Evolutionary conservation across 2,329 filamentous ascomycete species (phyloP).

Genomic region (Zymoseptoria ardabiliae): DNA sequence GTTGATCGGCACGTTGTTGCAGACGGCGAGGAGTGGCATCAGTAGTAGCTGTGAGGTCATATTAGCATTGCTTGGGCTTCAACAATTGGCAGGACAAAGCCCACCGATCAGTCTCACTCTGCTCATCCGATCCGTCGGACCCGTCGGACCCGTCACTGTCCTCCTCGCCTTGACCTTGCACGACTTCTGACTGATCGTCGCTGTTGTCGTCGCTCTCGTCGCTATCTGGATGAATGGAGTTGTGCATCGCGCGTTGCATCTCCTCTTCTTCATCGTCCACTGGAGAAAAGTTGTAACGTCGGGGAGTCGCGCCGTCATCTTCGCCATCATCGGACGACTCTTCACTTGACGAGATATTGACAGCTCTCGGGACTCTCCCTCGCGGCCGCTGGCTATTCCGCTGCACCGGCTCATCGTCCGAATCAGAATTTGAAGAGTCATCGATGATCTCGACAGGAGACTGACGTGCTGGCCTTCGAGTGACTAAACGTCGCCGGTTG

Average conservation of each 20-base stretch:
- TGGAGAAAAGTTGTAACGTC: not conserved
- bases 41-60: conserved; percentile 11
- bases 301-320: not conserved
- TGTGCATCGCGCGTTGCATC: not conserved
- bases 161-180: conserved; percentile 3
- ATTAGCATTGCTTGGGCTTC: not conserved
- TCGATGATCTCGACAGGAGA: conserved; percentile 3
- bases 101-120: conserved; percentile 22
- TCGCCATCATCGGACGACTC: conserved; percentile 7
- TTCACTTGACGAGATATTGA: conserved; percentile 4
- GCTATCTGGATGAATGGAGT: conserved; percentile 7
- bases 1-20: conserved; percentile 8
- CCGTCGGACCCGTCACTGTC: conserved; percentile 2
- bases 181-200: conserved; percentile 1
- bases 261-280: conserved; percentile 3
- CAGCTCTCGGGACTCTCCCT: not conserved
- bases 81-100: conserved; percentile 8
- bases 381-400: not conserved
- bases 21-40: conserved; percentile 9
- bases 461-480: conserved; percentile 1
- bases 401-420: conserved; percentile 3
- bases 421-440: conserved; percentile 6
- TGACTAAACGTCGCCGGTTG: conserved; percentile 3
- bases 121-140: conserved; percentile 9
- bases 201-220: conserved; percentile 2